These are phyloP conservation scores for Penicillium sp. DNA, from an alignment of 2,329 filamentous ascomycete species.

Conservation along the genomic window DNA sequence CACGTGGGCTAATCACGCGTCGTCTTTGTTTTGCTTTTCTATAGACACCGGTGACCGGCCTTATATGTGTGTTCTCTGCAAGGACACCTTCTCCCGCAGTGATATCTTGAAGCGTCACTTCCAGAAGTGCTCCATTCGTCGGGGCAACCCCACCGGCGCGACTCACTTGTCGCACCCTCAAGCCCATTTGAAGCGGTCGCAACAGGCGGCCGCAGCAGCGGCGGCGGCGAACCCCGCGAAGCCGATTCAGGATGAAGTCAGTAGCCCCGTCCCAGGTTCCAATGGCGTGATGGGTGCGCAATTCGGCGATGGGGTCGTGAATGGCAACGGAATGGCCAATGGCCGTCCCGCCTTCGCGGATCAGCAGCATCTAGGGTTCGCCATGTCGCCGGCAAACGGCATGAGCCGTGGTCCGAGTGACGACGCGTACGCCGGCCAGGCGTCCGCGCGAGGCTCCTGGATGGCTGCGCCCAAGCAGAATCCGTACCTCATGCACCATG, in stretches of 20 bases:
- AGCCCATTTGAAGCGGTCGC: constrained; percentile 76
- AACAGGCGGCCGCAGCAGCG: constrained; percentile 29
- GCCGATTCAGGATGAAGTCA: constrained; percentile 46
- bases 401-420: constrained; percentile 41
- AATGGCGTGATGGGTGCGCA: constrained; percentile 44
- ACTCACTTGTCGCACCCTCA: constrained; percentile 92
- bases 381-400: constrained; percentile 43
- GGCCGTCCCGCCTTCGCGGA: constrained; percentile 41
- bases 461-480: constrained; percentile 47
- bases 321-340: constrained; percentile 41
- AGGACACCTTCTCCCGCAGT: constrained; percentile 95
- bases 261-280: constrained; percentile 44
- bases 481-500: constrained; percentile 44
- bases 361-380: constrained; percentile 45
- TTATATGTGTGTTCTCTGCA: constrained; percentile 97
- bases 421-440: constrained; percentile 37
- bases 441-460: constrained; percentile 42
- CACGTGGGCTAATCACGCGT: constrained; percentile 24
- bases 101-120: constrained; percentile 99
- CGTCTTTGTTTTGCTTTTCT: constrained; percentile 19
- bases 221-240: constrained; percentile 44
- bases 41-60: constrained; percentile 94
- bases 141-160: constrained; percentile 91
- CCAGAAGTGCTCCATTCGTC: constrained; percentile 95
- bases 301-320: constrained; percentile 44